Evolutionary conservation across 108 stramenopile genomes (phyloP), one percentile per base, ranked within the genome.

Genomic region (Cylindrotheca fusiformis): DNA sequence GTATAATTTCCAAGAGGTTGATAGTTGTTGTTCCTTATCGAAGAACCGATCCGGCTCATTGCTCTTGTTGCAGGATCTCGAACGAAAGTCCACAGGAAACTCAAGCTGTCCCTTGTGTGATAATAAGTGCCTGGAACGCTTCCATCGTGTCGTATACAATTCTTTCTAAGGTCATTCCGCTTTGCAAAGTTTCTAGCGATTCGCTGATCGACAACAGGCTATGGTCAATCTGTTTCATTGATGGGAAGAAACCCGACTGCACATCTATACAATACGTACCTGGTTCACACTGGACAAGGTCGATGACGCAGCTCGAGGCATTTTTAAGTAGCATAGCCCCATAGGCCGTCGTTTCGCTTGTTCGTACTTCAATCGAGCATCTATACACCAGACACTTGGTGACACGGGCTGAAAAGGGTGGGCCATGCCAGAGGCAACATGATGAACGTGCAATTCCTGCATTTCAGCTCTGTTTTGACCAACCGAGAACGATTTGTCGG

Each of bases 261-360:
- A n/a, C n/a, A n/a, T n/a, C 36, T 41, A 10, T 14, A 10, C 14
- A 14, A 14, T 41, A 41, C 36, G 14, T 14, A 41, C 36, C 36
- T 41, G 49, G 19, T 60, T 71, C 1, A 71, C 64, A 18, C 71
- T 63, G 10, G 30, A 28, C 0, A 71, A 49, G 10, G 59, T 60
- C 3, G 58, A 21, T n/a, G 62, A 63, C 18, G 58, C 56, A 17
- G 63, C 55, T 19, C 32, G 53, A 12, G 71, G 71, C 27, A 71
- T 64, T 31, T 58, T 63, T 32, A 71, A 31, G 44, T 71, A 71
- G 22, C 55, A 71, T 44, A 71, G 60, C 47, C 71, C 71, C 71
- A 60, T 62, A 19, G 63, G 69, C 17, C 51, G 57, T 32, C 48
- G 57, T 36, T 58, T 68, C n/a, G 48, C 1, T 58, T 49, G 57